phyloP scores from a whole-genome alignment of 129 eudicot genomes.

The Centrapalus pauciflorus region DNA sequence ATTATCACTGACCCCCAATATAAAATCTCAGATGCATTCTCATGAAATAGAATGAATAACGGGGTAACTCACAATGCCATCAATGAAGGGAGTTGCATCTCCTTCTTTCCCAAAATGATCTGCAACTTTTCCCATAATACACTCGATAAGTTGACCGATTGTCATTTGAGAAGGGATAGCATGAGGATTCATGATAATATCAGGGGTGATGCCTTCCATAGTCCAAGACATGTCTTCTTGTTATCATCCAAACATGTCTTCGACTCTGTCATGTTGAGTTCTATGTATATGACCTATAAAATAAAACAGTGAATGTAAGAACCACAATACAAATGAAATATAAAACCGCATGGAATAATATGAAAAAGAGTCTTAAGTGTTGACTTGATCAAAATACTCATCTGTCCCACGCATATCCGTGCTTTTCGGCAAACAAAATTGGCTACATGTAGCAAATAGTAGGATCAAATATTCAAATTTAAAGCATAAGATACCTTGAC shows the following conservation, averaged over 20 bases:
- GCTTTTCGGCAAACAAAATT: slow-evolving; percentile 67
- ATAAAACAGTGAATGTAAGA: neutral
- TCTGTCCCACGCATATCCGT: slow-evolving; percentile 55
- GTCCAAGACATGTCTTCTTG: no score
- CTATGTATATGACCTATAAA: slow-evolving; percentile 46
- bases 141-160: no score
- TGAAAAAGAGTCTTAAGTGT: neutral
- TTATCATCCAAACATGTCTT: slow-evolving; percentile 43
- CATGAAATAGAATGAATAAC: no score
- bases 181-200: no score
- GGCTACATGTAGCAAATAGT: slow-evolving; percentile 33
- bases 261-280: slow-evolving; percentile 45
- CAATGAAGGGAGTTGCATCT: no score
- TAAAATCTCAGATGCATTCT: no score
- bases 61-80: no score
- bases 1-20: no score
- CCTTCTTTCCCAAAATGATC: no score
- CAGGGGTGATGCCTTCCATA: no score
- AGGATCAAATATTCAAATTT: neutral
- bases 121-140: no score
- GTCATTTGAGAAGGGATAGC: no score
- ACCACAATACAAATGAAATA: neutral
- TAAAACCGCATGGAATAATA: neutral
- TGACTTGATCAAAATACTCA: slow-evolving; percentile 71
- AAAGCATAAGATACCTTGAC: neutral